Conservation (phyloP, 129 eudicot genomes). For the Escallonia herrerae region DNA sequence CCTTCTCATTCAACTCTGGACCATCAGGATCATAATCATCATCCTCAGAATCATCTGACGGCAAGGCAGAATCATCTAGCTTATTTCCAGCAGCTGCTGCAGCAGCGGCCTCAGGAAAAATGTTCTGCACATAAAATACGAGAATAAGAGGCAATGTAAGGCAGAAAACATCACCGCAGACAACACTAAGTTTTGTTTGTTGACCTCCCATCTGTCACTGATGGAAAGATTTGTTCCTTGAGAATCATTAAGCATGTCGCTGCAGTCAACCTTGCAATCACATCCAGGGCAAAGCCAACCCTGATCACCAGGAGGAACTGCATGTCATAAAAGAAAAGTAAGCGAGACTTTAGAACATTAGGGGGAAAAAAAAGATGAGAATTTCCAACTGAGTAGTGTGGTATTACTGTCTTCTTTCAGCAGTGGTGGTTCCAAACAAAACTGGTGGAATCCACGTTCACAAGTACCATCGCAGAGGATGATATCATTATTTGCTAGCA, state of each 20-base stretch:
- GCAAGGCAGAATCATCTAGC: conserved; percentile 46
- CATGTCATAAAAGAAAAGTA: conserved; percentile 7
- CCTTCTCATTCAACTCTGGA: conserved; percentile 34
- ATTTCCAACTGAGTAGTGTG: conserved; percentile 6
- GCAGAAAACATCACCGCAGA: background rate
- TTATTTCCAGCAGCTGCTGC: conserved; percentile 45
- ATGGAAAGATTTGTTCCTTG: conserved; percentile 48
- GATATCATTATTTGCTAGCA: conserved; percentile 65
- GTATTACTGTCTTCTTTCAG: conserved; percentile 68
- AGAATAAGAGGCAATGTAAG: conserved; percentile 9
- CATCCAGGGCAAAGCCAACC: conserved; percentile 99
- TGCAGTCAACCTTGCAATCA: conserved; percentile 88
- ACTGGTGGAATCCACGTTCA: conserved; percentile 98
- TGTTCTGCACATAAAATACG: conserved; percentile 44
- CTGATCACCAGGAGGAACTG: conserved; percentile 96
- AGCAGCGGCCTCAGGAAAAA: conserved; percentile 77
- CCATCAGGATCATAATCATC: conserved; percentile 79
- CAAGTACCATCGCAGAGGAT: conserved; percentile 91
- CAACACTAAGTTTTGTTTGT: conserved; percentile 6
- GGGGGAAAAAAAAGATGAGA: background rate
- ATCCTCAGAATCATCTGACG: conserved; percentile 95
- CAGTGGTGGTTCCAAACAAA: conserved; percentile 80
- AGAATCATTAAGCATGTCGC: conserved; percentile 66
- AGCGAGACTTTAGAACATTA: background rate
- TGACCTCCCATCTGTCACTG: conserved; percentile 86